Evolutionary conservation across 164 flowering plant genomes (phyloP).

Genomic region (Nelumbo lutea): DNA sequence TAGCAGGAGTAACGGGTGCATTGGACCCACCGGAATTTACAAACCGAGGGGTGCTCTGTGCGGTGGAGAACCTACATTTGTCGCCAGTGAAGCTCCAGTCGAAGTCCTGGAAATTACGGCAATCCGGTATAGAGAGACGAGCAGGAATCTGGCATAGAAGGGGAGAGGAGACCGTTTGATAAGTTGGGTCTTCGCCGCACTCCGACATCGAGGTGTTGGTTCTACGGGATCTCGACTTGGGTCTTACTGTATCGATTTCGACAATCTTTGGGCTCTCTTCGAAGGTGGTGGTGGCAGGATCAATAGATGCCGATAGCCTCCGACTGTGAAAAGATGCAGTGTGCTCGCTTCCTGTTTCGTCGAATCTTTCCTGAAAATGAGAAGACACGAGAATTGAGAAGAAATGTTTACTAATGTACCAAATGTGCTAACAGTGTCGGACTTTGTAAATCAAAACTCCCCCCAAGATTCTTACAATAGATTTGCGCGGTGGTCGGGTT

Average conservation of each 20-base stretch:
- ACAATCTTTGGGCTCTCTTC: conserved; percentile 84
- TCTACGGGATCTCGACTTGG: conserved; percentile 52
- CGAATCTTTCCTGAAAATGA: conserved; percentile 49
- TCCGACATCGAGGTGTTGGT: conserved; percentile 38
- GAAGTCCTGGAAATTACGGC: conserved; percentile 32
- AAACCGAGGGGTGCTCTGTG: conserved; percentile 78
- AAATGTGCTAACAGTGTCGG: background rate
- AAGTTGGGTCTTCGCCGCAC: conserved; percentile 37
- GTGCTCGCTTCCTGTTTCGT: conserved; percentile 59
- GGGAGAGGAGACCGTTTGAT: conserved; percentile 45
- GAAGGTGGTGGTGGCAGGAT: conserved; percentile 27
- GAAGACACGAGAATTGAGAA: background rate
- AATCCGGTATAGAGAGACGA: conserved; percentile 46
- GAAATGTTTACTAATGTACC: background rate
- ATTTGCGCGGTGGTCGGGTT: conserved; percentile 35
- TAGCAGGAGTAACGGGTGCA: conserved; percentile 54
- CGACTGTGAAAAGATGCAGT: conserved; percentile 54
- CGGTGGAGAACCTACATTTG: conserved; percentile 63
- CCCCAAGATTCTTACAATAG: conserved; percentile 29
- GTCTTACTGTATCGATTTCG: conserved; percentile 68
- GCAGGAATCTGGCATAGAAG: conserved; percentile 49
- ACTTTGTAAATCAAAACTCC: background rate
- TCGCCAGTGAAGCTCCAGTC: conserved; percentile 62
- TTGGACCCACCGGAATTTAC: conserved; percentile 20
- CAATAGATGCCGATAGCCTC: conserved; percentile 58